Percentiles rank a stretch among this genome's conserved stretches.
These are phyloP conservation scores for Lagenidium sp. DNA, from an alignment of 352 stramenopile species.

Conservation along the genomic window DNA sequence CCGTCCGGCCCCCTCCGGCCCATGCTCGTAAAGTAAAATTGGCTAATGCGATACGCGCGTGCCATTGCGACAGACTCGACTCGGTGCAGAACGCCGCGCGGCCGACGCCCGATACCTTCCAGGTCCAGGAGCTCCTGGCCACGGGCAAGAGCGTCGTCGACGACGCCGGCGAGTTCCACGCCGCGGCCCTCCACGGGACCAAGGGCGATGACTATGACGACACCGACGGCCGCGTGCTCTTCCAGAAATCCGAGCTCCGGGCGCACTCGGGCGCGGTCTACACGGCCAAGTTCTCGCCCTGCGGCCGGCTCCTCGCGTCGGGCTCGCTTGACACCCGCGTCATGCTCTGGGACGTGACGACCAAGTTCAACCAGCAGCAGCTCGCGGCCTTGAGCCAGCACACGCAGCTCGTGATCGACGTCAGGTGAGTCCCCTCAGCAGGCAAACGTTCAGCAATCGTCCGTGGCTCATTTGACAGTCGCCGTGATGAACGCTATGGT, in stretches of 20 bases:
- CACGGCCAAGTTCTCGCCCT: slow-evolving; percentile 82
- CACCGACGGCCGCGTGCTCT: slow-evolving; percentile 57
- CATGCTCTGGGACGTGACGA: slow-evolving; percentile 82
- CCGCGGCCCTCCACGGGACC: slow-evolving; percentile 22
- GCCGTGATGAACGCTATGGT: neutral
- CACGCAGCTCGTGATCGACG: slow-evolving; percentile 78
- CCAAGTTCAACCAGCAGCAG: slow-evolving; percentile 85
- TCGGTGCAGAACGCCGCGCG: slow-evolving; percentile 32
- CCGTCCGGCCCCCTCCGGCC: too few relatives aligned
- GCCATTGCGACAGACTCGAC: slow-evolving; percentile 37
- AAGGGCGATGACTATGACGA: slow-evolving; percentile 57
- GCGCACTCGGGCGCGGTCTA: slow-evolving; percentile 75
- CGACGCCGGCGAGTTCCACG: slow-evolving; percentile 26
- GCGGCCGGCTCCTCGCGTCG: slow-evolving; percentile 67
- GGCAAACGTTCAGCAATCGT: too few relatives aligned
- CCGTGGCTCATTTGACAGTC: too few relatives aligned
- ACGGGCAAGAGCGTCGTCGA: slow-evolving; percentile 23
- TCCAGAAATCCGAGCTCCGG: slow-evolving; percentile 75
- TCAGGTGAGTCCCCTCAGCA: slow-evolving; percentile 27
- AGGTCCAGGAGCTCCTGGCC: slow-evolving; percentile 57
- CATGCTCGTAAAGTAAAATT: too few relatives aligned
- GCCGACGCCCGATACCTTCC: slow-evolving; percentile 43
- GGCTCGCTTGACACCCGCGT: slow-evolving; percentile 78
- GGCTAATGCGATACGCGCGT: neutral
- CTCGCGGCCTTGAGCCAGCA: slow-evolving; percentile 67